These are phyloP conservation scores for Flaveria ramosissima DNA, from an alignment of 129 eudicot genomes.

Conservation along the genomic window DNA sequence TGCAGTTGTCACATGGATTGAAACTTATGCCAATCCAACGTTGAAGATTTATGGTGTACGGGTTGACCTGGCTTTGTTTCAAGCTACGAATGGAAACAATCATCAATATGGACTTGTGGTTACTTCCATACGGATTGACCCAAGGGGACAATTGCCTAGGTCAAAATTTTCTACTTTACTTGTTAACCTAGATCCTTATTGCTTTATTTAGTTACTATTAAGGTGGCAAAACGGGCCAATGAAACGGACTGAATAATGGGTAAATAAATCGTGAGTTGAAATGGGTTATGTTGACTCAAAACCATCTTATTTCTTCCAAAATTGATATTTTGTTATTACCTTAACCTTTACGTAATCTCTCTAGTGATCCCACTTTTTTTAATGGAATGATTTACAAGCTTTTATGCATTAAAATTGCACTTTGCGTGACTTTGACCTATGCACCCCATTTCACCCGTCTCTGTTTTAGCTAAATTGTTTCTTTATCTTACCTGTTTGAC, in stretches of 20 bases:
- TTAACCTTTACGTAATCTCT: background rate
- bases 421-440: background rate
- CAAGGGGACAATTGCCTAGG: constrained; percentile 51
- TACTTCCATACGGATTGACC: constrained; percentile 55
- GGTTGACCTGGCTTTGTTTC: constrained; percentile 84
- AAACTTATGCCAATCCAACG: constrained; percentile 77
- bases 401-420: background rate
- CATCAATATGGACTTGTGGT: constrained; percentile 82
- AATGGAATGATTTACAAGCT: background rate
- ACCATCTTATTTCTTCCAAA: background rate
- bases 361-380: background rate
- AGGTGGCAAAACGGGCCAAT: background rate
- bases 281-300: background rate
- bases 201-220: background rate
- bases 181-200: constrained; percentile 13
- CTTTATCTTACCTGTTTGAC: background rate
- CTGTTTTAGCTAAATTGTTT: background rate
- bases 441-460: background rate
- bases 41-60: constrained; percentile 61
- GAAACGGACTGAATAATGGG: background rate
- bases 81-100: constrained; percentile 64
- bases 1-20: constrained; percentile 70
- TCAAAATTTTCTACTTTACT: constrained; percentile 32
- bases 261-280: background rate
- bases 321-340: background rate